Evolutionary conservation across 495 filamentous ascomycete genomes (phyloP), one percentile per base, ranked within the genome.

Genomic region (Hyaloscypha hepaticicola): DNA sequence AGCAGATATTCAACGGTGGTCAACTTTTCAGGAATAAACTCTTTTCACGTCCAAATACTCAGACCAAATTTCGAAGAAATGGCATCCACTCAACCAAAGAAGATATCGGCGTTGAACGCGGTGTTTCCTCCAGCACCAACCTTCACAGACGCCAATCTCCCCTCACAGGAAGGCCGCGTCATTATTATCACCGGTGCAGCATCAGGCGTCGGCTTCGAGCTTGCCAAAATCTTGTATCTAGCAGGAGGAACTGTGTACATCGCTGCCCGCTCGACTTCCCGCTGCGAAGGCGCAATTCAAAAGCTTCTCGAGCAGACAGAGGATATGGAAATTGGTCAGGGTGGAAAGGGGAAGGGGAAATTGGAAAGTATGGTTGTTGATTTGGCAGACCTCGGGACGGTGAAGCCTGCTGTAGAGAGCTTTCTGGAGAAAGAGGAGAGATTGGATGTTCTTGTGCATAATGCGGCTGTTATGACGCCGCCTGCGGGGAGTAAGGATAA

Each of bases 371-470:
- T 85, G 34, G 29, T 71, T 0, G 66, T 85, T 26, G 76, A 81
- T 64, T 74, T 84, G 14, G 66, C 66, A 24, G 80, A 85, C 67
- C 68, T 84, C 21, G 22, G 62, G 6, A 77, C 76, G 24, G 77
- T 85, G 68, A 80, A 80, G 60, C 28, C 60, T 6, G 67, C 76
- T 25, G 82, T 69, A 7, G 65, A 76, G 0, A 66, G 69, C 19
- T 84, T 85, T 70, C 55, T 76, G n/a, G 14, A 21, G 1, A 71
- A 70, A 45, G 80, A 85, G 64, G 33, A 58, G 2, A 64, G 74
- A 5, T 75, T 85, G 28, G 76, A 85, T 73, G 77, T 82, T 53
- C 72, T 85, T 22, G 69, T 73, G 27, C 78, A 82, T 63, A 85
- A 85, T 70, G 82, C 82, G 11, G 83, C 75, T 25, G 75, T 85